Conservation (phyloP, 148 eudicot genomes). For the Suaeda aralocaspica region DNA sequence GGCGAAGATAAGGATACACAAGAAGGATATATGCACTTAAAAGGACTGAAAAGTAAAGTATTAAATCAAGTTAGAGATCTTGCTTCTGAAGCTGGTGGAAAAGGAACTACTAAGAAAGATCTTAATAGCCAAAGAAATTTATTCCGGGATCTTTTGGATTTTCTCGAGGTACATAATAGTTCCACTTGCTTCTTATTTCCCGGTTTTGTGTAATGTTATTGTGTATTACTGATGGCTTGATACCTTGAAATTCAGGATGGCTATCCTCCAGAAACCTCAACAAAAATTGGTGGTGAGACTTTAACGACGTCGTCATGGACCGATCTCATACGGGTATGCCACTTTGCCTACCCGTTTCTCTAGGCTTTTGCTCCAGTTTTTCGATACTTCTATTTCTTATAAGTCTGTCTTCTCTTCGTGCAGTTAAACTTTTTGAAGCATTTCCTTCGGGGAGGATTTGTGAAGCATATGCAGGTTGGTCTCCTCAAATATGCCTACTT, state of each 20-base stretch:
- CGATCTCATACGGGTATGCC: conserved; percentile 60
- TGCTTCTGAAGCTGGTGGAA: conserved; percentile 70
- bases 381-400: not conserved
- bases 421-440: conserved; percentile 82
- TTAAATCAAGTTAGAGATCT: conserved; percentile 64
- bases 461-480: conserved; percentile 85
- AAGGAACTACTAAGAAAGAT: conserved; percentile 74
- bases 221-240: not conserved
- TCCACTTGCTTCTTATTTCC: not conserved
- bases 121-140: conserved; percentile 64
- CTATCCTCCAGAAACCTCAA: conserved; percentile 54
- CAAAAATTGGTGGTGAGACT: conserved; percentile 69
- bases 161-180: conserved; percentile 91
- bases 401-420: not conserved
- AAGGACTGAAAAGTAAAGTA: conserved; percentile 53
- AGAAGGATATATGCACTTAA: conserved; percentile 37
- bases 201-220: not conserved
- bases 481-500: not conserved
- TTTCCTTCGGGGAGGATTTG: conserved; percentile 80
- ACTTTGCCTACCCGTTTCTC: not conserved
- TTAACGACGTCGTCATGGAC: conserved; percentile 64
- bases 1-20: conserved; percentile 34
- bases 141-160: conserved; percentile 59
- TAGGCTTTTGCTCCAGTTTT: conserved; percentile 1
- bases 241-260: conserved; percentile 47